A percentile compares a stretch with the other conserved stretches of the same genome.
Conservation (phyloP, 371 early-diverging fungal species). For the Phascolomyces articulosus region DNA sequence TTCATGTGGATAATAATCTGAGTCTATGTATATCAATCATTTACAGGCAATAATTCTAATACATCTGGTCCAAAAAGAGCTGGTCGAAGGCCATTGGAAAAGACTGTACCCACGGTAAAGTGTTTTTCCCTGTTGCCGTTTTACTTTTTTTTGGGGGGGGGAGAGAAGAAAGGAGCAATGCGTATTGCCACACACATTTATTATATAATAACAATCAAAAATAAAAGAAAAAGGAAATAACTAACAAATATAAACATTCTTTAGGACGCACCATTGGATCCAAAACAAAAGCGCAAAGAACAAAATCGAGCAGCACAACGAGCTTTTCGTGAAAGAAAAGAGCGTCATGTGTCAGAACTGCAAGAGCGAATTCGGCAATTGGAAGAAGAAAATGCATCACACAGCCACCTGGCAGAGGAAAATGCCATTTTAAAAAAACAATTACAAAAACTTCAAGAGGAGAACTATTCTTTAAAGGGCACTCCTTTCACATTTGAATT, state of each 20-base stretch:
- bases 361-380: constrained; percentile 69
- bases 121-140: not conserved
- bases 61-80: constrained; percentile 31
- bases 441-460: constrained; percentile 37
- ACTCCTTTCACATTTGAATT: constrained; percentile 49
- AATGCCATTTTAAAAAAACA: constrained; percentile 32
- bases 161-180: too few relatives aligned
- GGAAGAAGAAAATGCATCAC: constrained; percentile 34
- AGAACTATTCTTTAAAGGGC: constrained; percentile 47
- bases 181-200: not conserved
- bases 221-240: too few relatives aligned
- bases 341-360: constrained; percentile 65
- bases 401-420: constrained; percentile 28
- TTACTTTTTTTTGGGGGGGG: not conserved
- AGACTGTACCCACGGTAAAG: constrained; percentile 26
- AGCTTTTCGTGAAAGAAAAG: constrained; percentile 79
- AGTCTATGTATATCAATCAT: too few relatives aligned
- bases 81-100: constrained; percentile 44
- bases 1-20: not conserved
- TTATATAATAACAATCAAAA: too few relatives aligned
- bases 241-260: not conserved
- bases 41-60: not conserved
- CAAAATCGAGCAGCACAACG: constrained; percentile 82
- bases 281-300: constrained; percentile 71
- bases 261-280: constrained; percentile 28